Base-by-base conservation (phyloP, 2,329 filamentous ascomycete species). In the Aspergillus sp. region DNA sequence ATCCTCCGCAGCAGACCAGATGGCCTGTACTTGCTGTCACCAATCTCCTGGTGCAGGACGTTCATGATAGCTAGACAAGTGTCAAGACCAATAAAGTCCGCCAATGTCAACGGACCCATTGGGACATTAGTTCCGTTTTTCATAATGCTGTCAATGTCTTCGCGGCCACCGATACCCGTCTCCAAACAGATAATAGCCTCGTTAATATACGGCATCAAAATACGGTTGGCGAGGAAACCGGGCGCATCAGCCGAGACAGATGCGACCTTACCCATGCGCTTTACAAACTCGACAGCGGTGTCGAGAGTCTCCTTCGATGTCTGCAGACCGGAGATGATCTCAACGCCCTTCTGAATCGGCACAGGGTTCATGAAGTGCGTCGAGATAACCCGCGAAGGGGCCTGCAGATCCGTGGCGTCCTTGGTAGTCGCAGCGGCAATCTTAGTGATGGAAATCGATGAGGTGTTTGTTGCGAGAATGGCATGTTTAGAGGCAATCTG, bases 301-400 rank as follows among this genome's bases (percentile, higher is more conserved):
- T 88, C 84, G 41, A 96, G 73, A 1, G 93, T 97, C 52, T 81
- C 79, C 57, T 83, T 74, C 49, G 88, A 93, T 2, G 93, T 98
- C 70, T 98, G 93, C 25, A 98, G 77, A 25, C 90, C 93, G 45
- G 87, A 85, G 66, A 98, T 97, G 61, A 98, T 96, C 73, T 98
- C 93, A 4, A 98, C 93, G 45, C 93, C 93, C 71, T 95, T 95
- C 66, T 97, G 93, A 27, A 98, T 74, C 2, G 93, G 93, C 0
- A 98, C 93, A 0, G 93, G 93, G 76, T 98, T 98, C 93, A 98
- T 98, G 72, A 98, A 98, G 70, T 98, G 93, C 13, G 93, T 97
- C 45, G 88, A 89, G 47, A 98, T 83, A 7, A 98, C 93, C 43
- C 93, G 85, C 5, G 89, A 91, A 39, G 88, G 86, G 37, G 84